Evolutionary conservation across 1,284 basidiomycete genomes (phyloP), one percentile per base, ranked within the genome.

Genomic region (Tranzscheliella williamsii): DNA sequence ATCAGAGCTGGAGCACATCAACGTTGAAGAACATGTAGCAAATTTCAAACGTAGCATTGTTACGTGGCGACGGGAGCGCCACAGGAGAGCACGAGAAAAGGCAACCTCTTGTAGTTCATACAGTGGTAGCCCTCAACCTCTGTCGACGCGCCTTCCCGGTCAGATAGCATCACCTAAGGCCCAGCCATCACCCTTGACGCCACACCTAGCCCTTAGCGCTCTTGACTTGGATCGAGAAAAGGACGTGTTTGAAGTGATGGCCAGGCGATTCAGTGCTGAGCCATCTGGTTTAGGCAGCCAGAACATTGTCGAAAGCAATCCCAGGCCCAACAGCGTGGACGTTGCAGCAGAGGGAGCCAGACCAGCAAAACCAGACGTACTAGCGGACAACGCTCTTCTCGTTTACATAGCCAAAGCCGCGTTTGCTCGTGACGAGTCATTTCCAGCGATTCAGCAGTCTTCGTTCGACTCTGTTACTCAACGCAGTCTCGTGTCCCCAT

Each of bases 1-100:
- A 9, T 33, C 44, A 11, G 38, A 46, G 12, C 11, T 24, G n/a
- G 38, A 51, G 41, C 35, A 23, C 8, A 34, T 26, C 6, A 37
- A 35, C 12, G 47, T 55, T 9, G 43, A 50, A 2, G 51, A 55
- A 5, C 47, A 41, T 9, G 54, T 62, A 20, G 30, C 38, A 12
- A 34, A 50, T n/a, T 41, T 62, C 26, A 55, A 61, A 27, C 44
- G 47, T 18, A 42, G 47, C 21, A 60, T 67, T 24, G 54, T 44
- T 15, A 18, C 33, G 12, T 67, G 65, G 65, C 35, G 61, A 7
- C 43, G 50, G 22, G 41, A 52, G 33, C 35, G 35, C 6, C 18
- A 21, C 20, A 21, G 21, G 9, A 6, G n/a, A n/a, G n/a, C n/a
- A n/a, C n/a, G n/a, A n/a, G n/a, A n/a, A n/a, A n/a, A n/a, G n/a